Conservation (phyloP, 306 rosid genomes). For the Prunus persica region DNA sequence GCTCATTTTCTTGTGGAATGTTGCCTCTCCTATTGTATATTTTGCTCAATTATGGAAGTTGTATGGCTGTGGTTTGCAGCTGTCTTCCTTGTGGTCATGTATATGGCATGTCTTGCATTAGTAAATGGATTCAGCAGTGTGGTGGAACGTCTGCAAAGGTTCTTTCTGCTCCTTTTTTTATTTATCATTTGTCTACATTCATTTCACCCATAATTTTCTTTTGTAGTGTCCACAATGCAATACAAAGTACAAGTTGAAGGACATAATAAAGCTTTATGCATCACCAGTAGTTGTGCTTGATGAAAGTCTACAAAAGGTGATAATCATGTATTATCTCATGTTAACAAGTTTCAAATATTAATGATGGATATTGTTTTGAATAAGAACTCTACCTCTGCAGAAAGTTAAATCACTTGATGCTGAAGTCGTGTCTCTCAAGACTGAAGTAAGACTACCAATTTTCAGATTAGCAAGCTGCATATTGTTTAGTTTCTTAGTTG, state of each 20-base stretch:
- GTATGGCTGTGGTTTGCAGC: constrained; percentile 1
- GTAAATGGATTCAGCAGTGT: constrained; percentile 2
- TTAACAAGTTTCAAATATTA: neutral
- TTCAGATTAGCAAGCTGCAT: neutral
- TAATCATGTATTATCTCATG: neutral
- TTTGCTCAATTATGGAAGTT: neutral
- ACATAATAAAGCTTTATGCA: constrained; percentile 8
- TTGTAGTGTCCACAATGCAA: constrained; percentile 19
- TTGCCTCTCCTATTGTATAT: too few species aligned
- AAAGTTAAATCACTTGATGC: constrained; percentile 6
- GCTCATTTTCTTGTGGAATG: neutral
- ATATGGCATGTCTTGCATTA: constrained; percentile 19
- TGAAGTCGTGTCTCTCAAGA: constrained; percentile 2
- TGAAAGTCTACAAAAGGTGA: constrained; percentile 14
- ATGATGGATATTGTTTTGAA: neutral
- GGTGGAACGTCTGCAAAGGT: constrained; percentile 11
- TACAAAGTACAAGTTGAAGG: constrained; percentile 2
- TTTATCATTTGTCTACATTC: neutral
- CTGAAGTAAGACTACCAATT: constrained; percentile 5
- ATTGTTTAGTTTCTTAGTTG: neutral
- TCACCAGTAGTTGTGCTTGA: constrained; percentile 7
- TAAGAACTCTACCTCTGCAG: neutral
- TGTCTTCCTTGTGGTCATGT: constrained; percentile 27
- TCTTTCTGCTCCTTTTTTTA: neutral
- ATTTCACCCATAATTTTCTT: constrained; percentile 1